Evolutionary conservation across 768 basidiomycete species (phyloP), one percentile per base, ranked within the genome.

Genomic region (Rhodotorula graminis): DNA sequence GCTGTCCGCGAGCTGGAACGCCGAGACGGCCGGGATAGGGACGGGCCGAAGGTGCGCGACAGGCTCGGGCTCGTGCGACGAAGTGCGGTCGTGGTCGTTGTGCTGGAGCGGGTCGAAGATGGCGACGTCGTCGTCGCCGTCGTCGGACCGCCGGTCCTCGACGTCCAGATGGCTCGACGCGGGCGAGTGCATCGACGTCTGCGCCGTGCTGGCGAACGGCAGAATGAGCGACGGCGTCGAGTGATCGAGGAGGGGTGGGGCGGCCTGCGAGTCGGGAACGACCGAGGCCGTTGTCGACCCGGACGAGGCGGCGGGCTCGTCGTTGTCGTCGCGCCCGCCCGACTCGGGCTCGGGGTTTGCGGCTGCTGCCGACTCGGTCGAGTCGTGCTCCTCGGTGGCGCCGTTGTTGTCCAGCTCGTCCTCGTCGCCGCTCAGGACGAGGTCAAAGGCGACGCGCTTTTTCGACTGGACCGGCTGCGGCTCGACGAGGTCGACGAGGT

Each of bases 261-360:
- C 33, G 0, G 58, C 44, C 61, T 71, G 73, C 63, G 73, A 75
- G 44, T 75, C 73, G 33, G 70, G 73, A 12, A 75, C 47, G 56
- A 70, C 31, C 11, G 63, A 65, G 12, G 19, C 27, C 40, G 31
- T 50, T 10, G 57, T 63, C 50, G 65, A 65, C 37, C 46, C 65
- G 0, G 70, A 71, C 42, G 64, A 66, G 1, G 25, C 52, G 44
- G 49, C 27, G 23, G 44, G 33, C 14, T 58, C 59, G 33, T 58
- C 29, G 27, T 59, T 56, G 44, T 9, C n/a, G n/a, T 64, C 44
- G 44, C 7, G 12, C 14, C 15, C 44, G 14, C 7, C 14, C 6
- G 44, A 3, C 44, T 46, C 44, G 3, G 44, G 44, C 2, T 6
- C 44, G 2, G 44, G 5, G 14, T 12, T 12, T 5, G 11, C 44